Evolutionary conservation across 2,329 filamentous ascomycete species (phyloP).

Genomic region (Eutypella sp.): DNA sequence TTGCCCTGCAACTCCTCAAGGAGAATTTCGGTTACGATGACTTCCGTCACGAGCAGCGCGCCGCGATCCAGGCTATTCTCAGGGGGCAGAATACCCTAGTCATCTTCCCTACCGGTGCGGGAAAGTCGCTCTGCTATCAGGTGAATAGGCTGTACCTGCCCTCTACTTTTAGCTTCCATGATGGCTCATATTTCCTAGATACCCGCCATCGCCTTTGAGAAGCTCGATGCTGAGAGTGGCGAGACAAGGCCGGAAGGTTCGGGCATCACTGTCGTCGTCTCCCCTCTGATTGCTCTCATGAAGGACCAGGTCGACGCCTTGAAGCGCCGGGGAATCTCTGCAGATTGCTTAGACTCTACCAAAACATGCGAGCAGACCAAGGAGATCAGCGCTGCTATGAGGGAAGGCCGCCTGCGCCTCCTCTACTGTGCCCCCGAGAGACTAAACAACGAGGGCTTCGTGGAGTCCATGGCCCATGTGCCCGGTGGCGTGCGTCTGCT

Average conservation of each 20-base stretch:
- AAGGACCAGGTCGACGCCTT: constrained; percentile 57
- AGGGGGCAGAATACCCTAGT: constrained; percentile 36
- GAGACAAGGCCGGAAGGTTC: constrained; percentile 24
- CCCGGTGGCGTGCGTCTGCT: constrained; percentile 52
- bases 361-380: constrained; percentile 45
- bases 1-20: constrained; percentile 26
- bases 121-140: constrained; percentile 47
- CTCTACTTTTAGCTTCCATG: neutral
- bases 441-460: constrained; percentile 56
- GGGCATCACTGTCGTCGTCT: constrained; percentile 53
- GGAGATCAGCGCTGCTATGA: constrained; percentile 30
- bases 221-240: constrained; percentile 31
- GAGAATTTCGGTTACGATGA: constrained; percentile 33
- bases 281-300: constrained; percentile 53
- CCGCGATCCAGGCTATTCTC: constrained; percentile 33
- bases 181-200: constrained; percentile 27
- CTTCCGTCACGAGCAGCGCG: constrained; percentile 42
- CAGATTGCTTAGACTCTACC: constrained; percentile 52
- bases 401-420: constrained; percentile 44
- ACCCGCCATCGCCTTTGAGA: constrained; percentile 41
- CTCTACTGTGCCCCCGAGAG: constrained; percentile 57
- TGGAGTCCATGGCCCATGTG: constrained; percentile 49
- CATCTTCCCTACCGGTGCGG: constrained; percentile 43
- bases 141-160: constrained; percentile 18
- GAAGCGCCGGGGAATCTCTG: constrained; percentile 42